phyloP scores from a whole-genome alignment of 2,329 filamentous ascomycete species.

The Sarocladium brachiariae region DNA sequence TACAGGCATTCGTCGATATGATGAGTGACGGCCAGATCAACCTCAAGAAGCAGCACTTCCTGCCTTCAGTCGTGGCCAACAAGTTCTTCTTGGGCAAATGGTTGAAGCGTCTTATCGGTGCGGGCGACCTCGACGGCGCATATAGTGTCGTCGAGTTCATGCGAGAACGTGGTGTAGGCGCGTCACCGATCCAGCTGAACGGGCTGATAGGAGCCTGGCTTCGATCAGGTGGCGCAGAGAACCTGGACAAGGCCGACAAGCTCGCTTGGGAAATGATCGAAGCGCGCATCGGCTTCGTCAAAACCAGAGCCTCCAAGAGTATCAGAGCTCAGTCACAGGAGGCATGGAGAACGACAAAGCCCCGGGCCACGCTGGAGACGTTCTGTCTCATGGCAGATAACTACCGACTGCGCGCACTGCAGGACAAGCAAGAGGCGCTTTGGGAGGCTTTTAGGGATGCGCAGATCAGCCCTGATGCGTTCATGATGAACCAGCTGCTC shows the following conservation, averaged over 20 bases:
- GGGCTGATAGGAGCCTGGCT: slow-evolving; percentile 75
- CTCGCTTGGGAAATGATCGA: slow-evolving; percentile 74
- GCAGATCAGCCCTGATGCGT: slow-evolving; percentile 61
- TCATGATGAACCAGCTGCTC: slow-evolving; percentile 74
- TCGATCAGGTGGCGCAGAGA: slow-evolving; percentile 48
- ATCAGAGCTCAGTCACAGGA: slow-evolving; percentile 5
- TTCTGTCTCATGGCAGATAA: slow-evolving; percentile 69
- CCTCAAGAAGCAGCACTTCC: slow-evolving; percentile 33
- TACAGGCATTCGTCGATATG: slow-evolving; percentile 83
- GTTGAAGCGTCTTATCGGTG: slow-evolving; percentile 76
- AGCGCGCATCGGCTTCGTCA: slow-evolving; percentile 57
- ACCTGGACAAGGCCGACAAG: slow-evolving; percentile 56
- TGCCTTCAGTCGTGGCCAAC: slow-evolving; percentile 52
- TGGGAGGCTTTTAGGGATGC: slow-evolving; percentile 56
- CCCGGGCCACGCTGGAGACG: slow-evolving; percentile 65
- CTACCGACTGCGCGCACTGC: slow-evolving; percentile 57
- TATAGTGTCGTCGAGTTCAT: slow-evolving; percentile 69
- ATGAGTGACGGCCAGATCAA: slow-evolving; percentile 58
- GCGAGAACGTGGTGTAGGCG: slow-evolving; percentile 59
- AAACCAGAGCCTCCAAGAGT: slow-evolving; percentile 15
- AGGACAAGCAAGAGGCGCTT: slow-evolving; percentile 50
- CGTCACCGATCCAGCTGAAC: slow-evolving; percentile 72
- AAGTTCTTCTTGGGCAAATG: slow-evolving; percentile 83
- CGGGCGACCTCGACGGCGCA: slow-evolving; percentile 64
- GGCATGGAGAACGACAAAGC: slow-evolving; percentile 24